Evolutionary conservation across 208 protist genomes (phyloP).

Genomic region (Novymonas esmeraldas): DNA sequence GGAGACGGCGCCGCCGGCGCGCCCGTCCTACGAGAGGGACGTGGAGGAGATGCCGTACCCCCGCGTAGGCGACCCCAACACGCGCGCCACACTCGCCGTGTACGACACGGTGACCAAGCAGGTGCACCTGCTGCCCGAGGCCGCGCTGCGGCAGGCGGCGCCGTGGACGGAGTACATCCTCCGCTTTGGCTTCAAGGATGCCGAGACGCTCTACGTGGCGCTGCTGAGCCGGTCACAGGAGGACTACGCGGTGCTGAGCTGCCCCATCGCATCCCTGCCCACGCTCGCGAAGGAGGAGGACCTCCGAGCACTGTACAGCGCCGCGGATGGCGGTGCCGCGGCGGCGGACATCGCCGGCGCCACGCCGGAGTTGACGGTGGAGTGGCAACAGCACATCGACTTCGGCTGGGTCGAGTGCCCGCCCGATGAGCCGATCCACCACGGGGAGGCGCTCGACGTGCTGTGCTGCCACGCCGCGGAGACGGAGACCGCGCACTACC

Average conservation of each 20-base stretch:
- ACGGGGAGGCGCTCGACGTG: constrained; percentile 56
- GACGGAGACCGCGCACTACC: constrained; percentile 62
- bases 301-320: constrained; percentile 27
- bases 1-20: constrained; percentile 5
- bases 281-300: constrained; percentile 39
- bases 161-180: constrained; percentile 84
- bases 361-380: constrained; percentile 24
- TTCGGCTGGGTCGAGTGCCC: constrained; percentile 82
- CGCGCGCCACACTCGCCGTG: constrained; percentile 59
- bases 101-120: constrained; percentile 38
- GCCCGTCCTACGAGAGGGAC: constrained; percentile 16
- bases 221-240: constrained; percentile 76
- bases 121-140: constrained; percentile 55
- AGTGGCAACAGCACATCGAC: constrained; percentile 64
- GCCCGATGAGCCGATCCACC: constrained; percentile 47
- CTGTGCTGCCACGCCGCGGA: constrained; percentile 58
- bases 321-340: constrained; percentile 13
- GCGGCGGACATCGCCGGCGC: constrained; percentile 18
- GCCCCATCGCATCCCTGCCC: constrained; percentile 53
- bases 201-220: constrained; percentile 63
- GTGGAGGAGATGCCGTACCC: constrained; percentile 79
- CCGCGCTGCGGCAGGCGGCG: constrained; percentile 34
- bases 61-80: constrained; percentile 80
- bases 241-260: constrained; percentile 59
- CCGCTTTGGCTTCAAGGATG: constrained; percentile 82